Evolutionary conservation across 1,139 yeast species (phyloP).

Genomic region (Pichia inconspicua): DNA sequence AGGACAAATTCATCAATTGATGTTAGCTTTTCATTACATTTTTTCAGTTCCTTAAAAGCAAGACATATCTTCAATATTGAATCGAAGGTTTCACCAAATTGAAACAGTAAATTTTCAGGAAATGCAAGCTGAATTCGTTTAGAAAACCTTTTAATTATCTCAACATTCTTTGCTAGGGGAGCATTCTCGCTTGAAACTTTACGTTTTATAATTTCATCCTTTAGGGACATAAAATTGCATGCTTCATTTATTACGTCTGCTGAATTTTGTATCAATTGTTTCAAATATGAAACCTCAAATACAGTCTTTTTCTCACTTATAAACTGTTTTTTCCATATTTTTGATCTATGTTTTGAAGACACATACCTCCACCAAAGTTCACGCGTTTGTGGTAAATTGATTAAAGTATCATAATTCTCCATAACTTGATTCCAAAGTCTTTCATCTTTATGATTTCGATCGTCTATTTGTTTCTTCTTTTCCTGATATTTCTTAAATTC

Average conservation of each 20-base stretch:
- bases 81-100: conserved; percentile 25
- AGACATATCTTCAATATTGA: conserved; percentile 21
- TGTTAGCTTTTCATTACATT: conserved; percentile 8
- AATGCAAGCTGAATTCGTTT: conserved; percentile 19
- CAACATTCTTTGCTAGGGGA: conserved; percentile 15
- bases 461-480: conserved; percentile 26
- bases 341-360: conserved; percentile 39
- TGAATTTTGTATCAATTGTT: conserved; percentile 16
- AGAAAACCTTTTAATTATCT: conserved; percentile 18
- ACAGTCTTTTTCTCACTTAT: conserved; percentile 32
- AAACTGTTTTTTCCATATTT: conserved; percentile 39
- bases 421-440: conserved; percentile 41
- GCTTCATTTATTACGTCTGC: conserved; percentile 21
- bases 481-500: conserved; percentile 29
- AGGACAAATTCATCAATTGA: conserved; percentile 10
- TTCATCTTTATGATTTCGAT: conserved; percentile 32
- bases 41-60: conserved; percentile 17
- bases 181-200: conserved; percentile 12
- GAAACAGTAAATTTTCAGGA: conserved; percentile 25
- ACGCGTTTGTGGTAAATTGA: conserved; percentile 35
- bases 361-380: conserved; percentile 67
- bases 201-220: conserved; percentile 12
- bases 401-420: conserved; percentile 31
- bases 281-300: conserved; percentile 13
- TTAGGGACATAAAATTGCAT: conserved; percentile 23